Conservation (phyloP, 441 rosid species). For the Manihot esculenta region DNA sequence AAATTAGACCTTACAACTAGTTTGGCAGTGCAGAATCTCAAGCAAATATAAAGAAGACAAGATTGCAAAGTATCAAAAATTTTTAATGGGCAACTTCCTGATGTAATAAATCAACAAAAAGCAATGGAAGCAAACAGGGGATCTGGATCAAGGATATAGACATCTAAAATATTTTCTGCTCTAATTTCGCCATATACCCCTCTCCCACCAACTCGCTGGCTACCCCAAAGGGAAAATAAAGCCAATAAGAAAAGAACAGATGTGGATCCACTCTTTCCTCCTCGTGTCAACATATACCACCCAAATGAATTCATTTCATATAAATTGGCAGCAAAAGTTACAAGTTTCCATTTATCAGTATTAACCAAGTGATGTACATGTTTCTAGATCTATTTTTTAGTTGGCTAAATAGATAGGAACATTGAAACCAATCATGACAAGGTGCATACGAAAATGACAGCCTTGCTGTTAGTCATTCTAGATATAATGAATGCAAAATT, state of each 20-base stretch:
- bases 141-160: background rate
- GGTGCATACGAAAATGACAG: slow-evolving; percentile 14
- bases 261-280: background rate
- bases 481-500: background rate
- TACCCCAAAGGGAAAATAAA: background rate
- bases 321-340: background rate
- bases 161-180: background rate
- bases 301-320: background rate
- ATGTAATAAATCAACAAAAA: background rate
- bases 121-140: background rate
- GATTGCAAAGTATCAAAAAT: background rate
- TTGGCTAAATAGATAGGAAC: background rate
- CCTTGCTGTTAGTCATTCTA: slow-evolving; percentile 5
- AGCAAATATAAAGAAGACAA: background rate
- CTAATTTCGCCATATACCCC: background rate
- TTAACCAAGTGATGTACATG: background rate
- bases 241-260: background rate
- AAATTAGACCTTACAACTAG: background rate
- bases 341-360: background rate
- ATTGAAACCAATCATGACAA: slow-evolving; percentile 10
- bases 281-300: background rate
- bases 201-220: background rate
- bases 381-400: slow-evolving; percentile 12
- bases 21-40: background rate
- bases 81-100: background rate